These are phyloP conservation scores for Clohesyomyces aquaticus DNA, from an alignment of 495 filamentous ascomycete species.

Conservation along the genomic window DNA sequence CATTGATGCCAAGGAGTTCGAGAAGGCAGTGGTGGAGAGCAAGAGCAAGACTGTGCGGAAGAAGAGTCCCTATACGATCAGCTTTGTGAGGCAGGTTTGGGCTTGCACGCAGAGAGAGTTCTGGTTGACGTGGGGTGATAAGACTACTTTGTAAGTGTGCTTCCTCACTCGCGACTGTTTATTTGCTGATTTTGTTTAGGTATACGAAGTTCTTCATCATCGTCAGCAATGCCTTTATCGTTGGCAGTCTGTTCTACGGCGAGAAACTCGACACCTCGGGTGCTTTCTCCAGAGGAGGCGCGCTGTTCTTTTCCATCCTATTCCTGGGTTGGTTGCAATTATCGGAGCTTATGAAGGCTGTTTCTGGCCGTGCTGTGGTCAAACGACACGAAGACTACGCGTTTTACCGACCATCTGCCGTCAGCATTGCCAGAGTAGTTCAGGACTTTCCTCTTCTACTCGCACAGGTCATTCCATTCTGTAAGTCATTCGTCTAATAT, in stretches of 20 bases:
- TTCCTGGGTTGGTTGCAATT: slow-evolving; percentile 79
- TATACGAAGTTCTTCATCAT: slow-evolving; percentile 79
- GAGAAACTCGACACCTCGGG: slow-evolving; percentile 66
- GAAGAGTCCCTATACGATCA: slow-evolving; percentile 73
- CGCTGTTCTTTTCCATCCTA: slow-evolving; percentile 72
- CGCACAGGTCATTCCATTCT: slow-evolving; percentile 65
- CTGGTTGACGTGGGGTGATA: slow-evolving; percentile 75
- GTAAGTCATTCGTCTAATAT: slow-evolving; percentile 24
- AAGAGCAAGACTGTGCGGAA: slow-evolving; percentile 71
- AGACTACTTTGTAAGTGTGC: slow-evolving; percentile 61
- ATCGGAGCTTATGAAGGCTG: slow-evolving; percentile 70
- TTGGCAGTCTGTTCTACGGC: slow-evolving; percentile 73
- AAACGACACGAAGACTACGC: slow-evolving; percentile 70
- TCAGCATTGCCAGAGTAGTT: slow-evolving; percentile 68
- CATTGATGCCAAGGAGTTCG: slow-evolving; percentile 70
- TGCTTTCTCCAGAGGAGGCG: slow-evolving; percentile 69
- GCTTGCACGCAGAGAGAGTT: slow-evolving; percentile 76
- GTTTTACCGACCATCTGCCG: slow-evolving; percentile 78
- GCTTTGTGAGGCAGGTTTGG: slow-evolving; percentile 66
- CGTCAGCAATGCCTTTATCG: slow-evolving; percentile 72
- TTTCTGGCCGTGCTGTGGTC: slow-evolving; percentile 65
- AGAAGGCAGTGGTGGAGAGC: slow-evolving; percentile 67
- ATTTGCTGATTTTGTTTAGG: background rate
- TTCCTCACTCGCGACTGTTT: no score
- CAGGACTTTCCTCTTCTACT: slow-evolving; percentile 70